A percentile compares a stretch with the other conserved stretches of the same genome.
Evolutionary conservation across 805 yeast species (phyloP).

Genomic region (Saccharomycopsis vini): DNA sequence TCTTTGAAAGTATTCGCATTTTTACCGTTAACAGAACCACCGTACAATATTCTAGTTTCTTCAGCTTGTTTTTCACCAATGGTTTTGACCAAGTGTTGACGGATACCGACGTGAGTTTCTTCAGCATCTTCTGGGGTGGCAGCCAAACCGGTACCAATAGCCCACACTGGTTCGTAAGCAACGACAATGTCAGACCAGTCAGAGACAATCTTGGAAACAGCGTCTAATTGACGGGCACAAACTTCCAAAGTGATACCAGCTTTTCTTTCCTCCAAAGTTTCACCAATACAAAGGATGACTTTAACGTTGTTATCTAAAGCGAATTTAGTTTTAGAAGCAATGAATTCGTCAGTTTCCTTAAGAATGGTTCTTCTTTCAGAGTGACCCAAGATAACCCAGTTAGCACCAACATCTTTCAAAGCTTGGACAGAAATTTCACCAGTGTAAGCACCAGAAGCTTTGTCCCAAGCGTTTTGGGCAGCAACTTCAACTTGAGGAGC

Average conservation of each 20-base stretch:
- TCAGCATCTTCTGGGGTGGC: constrained; percentile 99
- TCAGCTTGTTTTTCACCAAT: constrained; percentile 75
- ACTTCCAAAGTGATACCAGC: constrained; percentile 79
- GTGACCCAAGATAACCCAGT: constrained; percentile 96
- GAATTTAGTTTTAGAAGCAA: constrained; percentile 90
- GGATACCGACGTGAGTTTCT: constrained; percentile 82
- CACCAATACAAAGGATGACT: constrained; percentile 96
- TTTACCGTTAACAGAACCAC: constrained; percentile 96
- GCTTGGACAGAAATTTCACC: constrained; percentile 91
- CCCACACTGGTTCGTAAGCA: constrained; percentile 99
- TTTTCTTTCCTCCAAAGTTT: constrained; percentile 91
- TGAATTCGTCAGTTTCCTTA: constrained; percentile 81
- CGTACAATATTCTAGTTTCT: constrained; percentile 84
- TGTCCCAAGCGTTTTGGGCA: constrained; percentile 85
- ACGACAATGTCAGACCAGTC: constrained; percentile 92
- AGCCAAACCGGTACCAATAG: constrained; percentile 98
- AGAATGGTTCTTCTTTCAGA: constrained; percentile 95
- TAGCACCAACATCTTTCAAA: constrained; percentile 84
- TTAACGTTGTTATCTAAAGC: constrained; percentile 84
- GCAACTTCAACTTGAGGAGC: constrained; percentile 63
- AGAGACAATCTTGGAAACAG: constrained; percentile 67
- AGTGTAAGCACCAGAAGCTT: constrained; percentile 93
- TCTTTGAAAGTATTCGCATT: constrained; percentile 86
- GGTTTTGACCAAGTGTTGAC: constrained; percentile 69
- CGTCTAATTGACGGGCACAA: constrained; percentile 80